Base-by-base conservation (phyloP, 148 eudicot genomes). In the Pouteria glomerata region DNA sequence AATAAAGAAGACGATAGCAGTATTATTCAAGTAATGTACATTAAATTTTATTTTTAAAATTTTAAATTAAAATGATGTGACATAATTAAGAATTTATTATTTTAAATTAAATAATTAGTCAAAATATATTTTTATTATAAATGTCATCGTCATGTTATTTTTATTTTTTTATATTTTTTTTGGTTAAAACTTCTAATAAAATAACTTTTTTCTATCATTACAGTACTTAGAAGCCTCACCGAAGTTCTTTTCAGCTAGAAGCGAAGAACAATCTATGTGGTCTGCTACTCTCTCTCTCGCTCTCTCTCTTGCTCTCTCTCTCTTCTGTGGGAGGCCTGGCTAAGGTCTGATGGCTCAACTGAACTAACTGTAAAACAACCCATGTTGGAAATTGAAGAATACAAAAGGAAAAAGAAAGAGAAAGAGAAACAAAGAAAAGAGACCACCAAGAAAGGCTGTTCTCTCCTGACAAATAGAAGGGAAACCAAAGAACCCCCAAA, bases 391-490 rank as follows among this genome's bases (percentile, higher is more conserved):
- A 73, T 61, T 50, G 64, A 81, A 64, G 47, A 41, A 57, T 16
- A 58, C 4, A 57, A 23, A 48, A 39, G 68, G 11, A 42, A 50
- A 44, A 19, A 66, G 50, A 41, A 42, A 65, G 27, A 60, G 30
- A 13, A 23, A 66, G 67, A 66, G 67, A 61, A 58, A 57, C 21
- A 73, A 64, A 48, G 39, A 33, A 47, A 60, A 73, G 50, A 56
- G 55, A 78, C 1, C 23, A 70, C 57, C 29, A 48, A 51, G 59
- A 80, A 80, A 85, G 80, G 83, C 80, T 79, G 84, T 71, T 48
- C 68, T 72, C 70, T 72, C 70, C 82, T 79, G 79, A 73, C 78
- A 78, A 71, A 73, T 74, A 71, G 73, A 77, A 72, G 75, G 66
- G 47, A 50, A 68, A 35, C 23, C 52, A 45, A 63, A 58, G 73